Percentiles rank a stretch among this genome's conserved stretches.
These are phyloP conservation scores for Fusarium chuoi DNA, from an alignment of 2,329 filamentous ascomycete species.

Conservation along the genomic window DNA sequence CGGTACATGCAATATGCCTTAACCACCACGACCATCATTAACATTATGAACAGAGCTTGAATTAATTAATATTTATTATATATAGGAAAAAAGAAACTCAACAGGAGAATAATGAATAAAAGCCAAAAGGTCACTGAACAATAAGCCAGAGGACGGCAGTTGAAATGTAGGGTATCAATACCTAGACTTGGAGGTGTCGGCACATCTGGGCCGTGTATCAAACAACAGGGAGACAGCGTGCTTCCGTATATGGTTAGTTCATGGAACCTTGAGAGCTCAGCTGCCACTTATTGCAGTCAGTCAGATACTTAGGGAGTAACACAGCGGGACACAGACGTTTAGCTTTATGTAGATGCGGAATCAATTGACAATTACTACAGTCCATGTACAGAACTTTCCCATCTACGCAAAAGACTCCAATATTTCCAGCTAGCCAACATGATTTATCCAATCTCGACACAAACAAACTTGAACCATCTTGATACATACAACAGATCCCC, in stretches of 20 bases:
- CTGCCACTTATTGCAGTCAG: not conserved
- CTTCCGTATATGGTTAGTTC: not conserved
- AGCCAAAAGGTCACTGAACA: not conserved
- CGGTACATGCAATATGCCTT: too few species aligned
- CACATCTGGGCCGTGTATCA: not conserved
- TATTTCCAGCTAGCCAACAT: conserved; percentile 49
- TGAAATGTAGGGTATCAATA: not conserved
- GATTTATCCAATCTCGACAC: conserved; percentile 48
- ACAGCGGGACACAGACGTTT: not conserved
- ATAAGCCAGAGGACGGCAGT: not conserved
- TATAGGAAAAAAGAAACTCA: not conserved
- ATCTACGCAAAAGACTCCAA: conserved; percentile 55
- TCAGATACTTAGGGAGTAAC: not conserved
- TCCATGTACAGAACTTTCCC: conserved; percentile 56
- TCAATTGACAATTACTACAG: conserved; percentile 49
- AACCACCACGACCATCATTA: not conserved
- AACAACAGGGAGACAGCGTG: not conserved
- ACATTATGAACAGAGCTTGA: not conserved
- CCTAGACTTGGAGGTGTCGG: not conserved
- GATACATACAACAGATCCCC: conserved; percentile 40
- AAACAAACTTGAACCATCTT: conserved; percentile 43
- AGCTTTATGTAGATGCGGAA: conserved; percentile 39
- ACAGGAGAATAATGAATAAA: not conserved
- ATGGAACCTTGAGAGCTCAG: not conserved
- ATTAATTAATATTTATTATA: not conserved